Conservation (phyloP, 2,329 filamentous ascomycete genomes). For the Paracoccidioides brasiliensis region DNA sequence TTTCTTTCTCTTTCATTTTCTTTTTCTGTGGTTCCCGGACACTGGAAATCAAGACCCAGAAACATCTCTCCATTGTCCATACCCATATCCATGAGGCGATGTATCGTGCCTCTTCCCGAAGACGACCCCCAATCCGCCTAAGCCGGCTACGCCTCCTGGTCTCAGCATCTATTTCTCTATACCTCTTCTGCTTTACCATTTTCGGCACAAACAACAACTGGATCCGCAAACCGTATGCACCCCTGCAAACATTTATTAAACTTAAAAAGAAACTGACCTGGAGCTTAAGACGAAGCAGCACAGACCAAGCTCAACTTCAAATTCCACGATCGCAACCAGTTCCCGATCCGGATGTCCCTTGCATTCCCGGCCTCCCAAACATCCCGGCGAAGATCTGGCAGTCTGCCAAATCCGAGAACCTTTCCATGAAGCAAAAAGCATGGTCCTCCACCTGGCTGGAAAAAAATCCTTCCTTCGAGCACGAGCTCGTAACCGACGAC, state of each 20-base stretch:
- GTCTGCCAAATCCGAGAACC: conserved; percentile 12
- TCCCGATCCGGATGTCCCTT: too few species aligned
- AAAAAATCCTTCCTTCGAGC: conserved; percentile 17
- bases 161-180: not conserved
- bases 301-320: not conserved
- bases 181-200: not conserved
- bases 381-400: conserved; percentile 10
- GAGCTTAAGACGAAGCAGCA: not conserved
- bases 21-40: too few species aligned
- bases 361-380: too few species aligned
- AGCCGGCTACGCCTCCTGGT: not conserved
- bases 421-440: conserved; percentile 13
- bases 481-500: conserved; percentile 21
- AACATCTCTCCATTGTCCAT: too few species aligned
- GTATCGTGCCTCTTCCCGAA: not conserved
- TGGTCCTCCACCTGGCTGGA: conserved; percentile 16
- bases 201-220: not conserved
- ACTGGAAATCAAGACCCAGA: too few species aligned
- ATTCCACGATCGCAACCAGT: not conserved
- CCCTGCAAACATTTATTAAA: not conserved
- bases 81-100: not conserved
- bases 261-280: not conserved
- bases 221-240: not conserved
- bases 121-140: not conserved
- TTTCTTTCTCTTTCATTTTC: too few species aligned